Evolutionary conservation across 345 rosid genomes (phyloP), one percentile per base, ranked within the genome.

Genomic region (Salix purpurea): DNA sequence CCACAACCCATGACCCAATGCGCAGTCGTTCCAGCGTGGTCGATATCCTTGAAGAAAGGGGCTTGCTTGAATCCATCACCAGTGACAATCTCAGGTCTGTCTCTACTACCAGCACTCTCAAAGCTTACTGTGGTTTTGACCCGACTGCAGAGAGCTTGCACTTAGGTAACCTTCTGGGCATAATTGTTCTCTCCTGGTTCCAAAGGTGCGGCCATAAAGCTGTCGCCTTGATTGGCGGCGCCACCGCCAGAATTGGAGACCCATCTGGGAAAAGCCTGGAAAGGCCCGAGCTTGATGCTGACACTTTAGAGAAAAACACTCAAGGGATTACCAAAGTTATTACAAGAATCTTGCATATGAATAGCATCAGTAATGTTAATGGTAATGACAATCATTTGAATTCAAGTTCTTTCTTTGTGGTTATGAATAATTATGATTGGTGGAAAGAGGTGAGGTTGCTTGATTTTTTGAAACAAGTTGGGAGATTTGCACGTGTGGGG

Each of bases 161-260:
- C 86, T 84, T 93, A 80, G 99, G 98, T 64, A 95, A 95, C 67
- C 97, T 95, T 40, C 84, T 95, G 23, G 98, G 94, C 46, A 87
- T 95, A 80, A 90, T 95, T 77, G 98, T 93, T 5, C 96, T 96
- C 58, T 96, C 98, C 61, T 93, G 99, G 98, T 96, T 96, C 77
- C 91, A 88, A 73, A 87, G 92, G 70, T 90, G 93, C 76, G 99
- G 99, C 73, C 99, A 96, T 66, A 81, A 85, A 76, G 90, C 89
- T n/a, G 91, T 93, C 56, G 97, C 96, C 71, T 82, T 96, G 74
- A 84, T 93, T 23, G 99, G 99, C 67, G 99, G 99, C 60, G 99
- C 99, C 77, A 96, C 97, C 8, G 97, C 89, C 39, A 84, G 96
- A 24, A 85, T 96, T 16, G 99, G 99, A 62, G 98, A 96, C 87